These are phyloP conservation scores for Solanum hybrid DNA, from an alignment of 305 asterid genomes.

Conservation along the genomic window DNA sequence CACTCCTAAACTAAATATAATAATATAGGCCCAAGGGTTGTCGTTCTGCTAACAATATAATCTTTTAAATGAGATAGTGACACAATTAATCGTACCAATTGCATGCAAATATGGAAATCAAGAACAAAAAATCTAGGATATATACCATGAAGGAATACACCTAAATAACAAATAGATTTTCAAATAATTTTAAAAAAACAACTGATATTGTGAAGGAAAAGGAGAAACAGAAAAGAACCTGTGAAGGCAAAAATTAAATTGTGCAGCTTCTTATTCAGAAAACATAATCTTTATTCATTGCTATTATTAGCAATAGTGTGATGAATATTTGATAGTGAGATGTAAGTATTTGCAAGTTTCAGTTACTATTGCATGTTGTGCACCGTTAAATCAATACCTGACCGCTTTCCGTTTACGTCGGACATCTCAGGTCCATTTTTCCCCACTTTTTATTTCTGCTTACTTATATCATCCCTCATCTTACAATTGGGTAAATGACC, in stretches of 20 bases:
- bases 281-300: neutral
- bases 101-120: neutral
- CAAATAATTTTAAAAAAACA: neutral
- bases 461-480: neutral
- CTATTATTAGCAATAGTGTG: neutral
- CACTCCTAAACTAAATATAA: neutral
- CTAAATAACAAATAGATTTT: neutral
- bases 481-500: neutral
- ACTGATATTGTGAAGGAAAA: neutral
- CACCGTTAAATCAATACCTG: slow-evolving; percentile 34
- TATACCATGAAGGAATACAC: neutral
- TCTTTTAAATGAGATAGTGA: neutral
- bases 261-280: neutral
- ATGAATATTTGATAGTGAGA: neutral
- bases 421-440: slow-evolving; percentile 6
- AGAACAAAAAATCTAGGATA: neutral
- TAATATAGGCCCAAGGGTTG: neutral
- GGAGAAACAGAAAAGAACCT: neutral
- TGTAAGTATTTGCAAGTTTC: neutral
- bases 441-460: neutral
- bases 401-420: slow-evolving; percentile 41
- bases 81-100: neutral
- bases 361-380: slow-evolving; percentile 31
- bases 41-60: neutral
- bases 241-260: neutral